A percentile compares a stretch with the other conserved stretches of the same genome.
Conservation (phyloP, 164 flowering plant genomes). For the Berberis vulgaris region DNA sequence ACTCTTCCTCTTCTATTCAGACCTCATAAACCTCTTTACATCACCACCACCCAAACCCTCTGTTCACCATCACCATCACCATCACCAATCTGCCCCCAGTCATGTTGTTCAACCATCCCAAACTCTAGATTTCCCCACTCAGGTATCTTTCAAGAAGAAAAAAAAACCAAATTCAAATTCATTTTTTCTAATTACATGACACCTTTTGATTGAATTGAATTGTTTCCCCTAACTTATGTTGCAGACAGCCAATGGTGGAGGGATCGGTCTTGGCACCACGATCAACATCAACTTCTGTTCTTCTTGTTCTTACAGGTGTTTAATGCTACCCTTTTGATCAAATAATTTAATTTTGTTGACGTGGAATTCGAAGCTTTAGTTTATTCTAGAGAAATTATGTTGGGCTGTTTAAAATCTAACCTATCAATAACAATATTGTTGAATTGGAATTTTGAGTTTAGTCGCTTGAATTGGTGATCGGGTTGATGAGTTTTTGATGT, state of each 20-base stretch:
- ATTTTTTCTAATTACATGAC: neutral
- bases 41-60: conserved; percentile 34
- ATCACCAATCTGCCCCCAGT: conserved; percentile 7
- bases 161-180: neutral
- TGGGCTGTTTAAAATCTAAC: no score
- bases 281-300: conserved; percentile 59
- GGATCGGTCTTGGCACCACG: conserved; percentile 44
- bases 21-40: conserved; percentile 49
- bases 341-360: neutral
- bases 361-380: no score
- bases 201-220: neutral
- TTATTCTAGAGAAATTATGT: no score
- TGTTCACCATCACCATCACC: conserved; percentile 17
- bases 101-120: neutral
- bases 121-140: conserved; percentile 46
- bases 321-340: neutral
- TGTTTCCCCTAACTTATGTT: neutral
- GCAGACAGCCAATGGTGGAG: conserved; percentile 29
- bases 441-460: neutral
- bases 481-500: no score
- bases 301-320: conserved; percentile 73
- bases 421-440: neutral
- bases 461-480: neutral
- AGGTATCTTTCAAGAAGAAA: conserved; percentile 16
- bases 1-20: conserved; percentile 60